Evolutionary conservation across 768 basidiomycete genomes (phyloP), one percentile per base, ranked within the genome.

Genomic region (Boletales sp.): DNA sequence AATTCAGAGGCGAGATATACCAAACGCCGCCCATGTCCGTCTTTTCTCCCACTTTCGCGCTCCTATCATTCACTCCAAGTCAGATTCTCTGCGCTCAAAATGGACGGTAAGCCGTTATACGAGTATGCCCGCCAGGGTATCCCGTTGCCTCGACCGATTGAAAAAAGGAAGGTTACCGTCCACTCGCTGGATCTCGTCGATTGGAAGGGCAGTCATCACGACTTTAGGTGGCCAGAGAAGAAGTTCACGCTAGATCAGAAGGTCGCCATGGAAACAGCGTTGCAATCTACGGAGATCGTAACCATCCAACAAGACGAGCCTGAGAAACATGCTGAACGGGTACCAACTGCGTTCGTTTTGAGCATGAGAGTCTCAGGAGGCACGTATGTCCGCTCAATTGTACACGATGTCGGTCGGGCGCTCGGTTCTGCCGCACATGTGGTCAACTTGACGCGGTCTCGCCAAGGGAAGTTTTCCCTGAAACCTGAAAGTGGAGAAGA

Each of bases 71-170:
- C 51, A 50, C 46, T 50, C 39, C 48, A 37, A 43, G 8, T 27
- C 63, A 97, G 95, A 64, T 99, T 94, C 70, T 98, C 97, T 10
- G 97, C 97, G 2, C 76, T 98, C 32, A 98, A 98, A 69, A 98
- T 98, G 94, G 94, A 98, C 57, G 97, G 97, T 1, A 90, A 81
- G 67, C 92, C 92, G 0, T 68, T 98, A 32, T 92, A 98, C 66
- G 94, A 98, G 59, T 99, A 98, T 63, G 97, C 97, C 17, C 83
- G 97, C 3, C 78, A 86, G 62, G 89, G 89, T 8, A 89, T 86
- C 38, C 91, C 94, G 0, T 79, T 99, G 14, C 97, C 97, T 30
- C 84, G 94, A 9, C 89, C 95, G n/a, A 94, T 99, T 52, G 91
- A 94, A 60, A 68, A 86, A 43, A 86, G 97, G 11, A 77, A 81